These are phyloP conservation scores for Geosmithia putterillii DNA, from an alignment of 2,329 filamentous ascomycete genomes.

Conservation along the genomic window DNA sequence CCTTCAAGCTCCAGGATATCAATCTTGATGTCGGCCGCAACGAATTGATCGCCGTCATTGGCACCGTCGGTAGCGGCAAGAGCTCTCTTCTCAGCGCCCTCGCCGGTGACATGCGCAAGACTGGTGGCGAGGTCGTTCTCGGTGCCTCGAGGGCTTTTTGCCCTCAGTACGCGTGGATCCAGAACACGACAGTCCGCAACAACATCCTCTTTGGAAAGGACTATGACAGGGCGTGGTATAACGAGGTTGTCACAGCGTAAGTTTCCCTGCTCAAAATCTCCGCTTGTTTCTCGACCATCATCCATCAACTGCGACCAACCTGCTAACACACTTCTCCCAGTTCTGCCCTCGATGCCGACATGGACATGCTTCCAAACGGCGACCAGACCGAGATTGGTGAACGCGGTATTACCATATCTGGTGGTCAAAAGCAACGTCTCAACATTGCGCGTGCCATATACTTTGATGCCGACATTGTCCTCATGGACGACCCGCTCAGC, in stretches of 20 bases:
- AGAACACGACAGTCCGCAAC: conserved; percentile 74
- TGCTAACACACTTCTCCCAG: conserved; percentile 16
- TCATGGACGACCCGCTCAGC: conserved; percentile 59
- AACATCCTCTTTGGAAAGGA: conserved; percentile 88
- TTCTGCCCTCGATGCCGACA: conserved; percentile 72
- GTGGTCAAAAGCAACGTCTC: conserved; percentile 87
- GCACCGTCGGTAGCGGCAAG: conserved; percentile 82
- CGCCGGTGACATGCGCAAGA: conserved; percentile 88
- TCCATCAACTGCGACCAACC: not conserved
- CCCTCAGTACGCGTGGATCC: conserved; percentile 96
- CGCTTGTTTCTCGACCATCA: no score
- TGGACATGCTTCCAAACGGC: conserved; percentile 85
- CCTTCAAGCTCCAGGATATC: conserved; percentile 61
- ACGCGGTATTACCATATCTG: conserved; percentile 87
- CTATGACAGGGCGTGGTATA: conserved; percentile 67
- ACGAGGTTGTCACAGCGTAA: conserved; percentile 66
- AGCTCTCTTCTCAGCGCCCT: conserved; percentile 78
- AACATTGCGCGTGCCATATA: conserved; percentile 82
- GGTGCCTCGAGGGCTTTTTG: conserved; percentile 81
- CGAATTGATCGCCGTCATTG: conserved; percentile 76
- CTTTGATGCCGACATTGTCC: conserved; percentile 54
- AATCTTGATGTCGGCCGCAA: conserved; percentile 58
- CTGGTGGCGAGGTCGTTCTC: conserved; percentile 57
- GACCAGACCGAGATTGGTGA: conserved; percentile 92
- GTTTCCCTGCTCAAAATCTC: conserved; percentile 13